Conservation (phyloP, 73 alveolate species). For the Diophrys sp. region DNA sequence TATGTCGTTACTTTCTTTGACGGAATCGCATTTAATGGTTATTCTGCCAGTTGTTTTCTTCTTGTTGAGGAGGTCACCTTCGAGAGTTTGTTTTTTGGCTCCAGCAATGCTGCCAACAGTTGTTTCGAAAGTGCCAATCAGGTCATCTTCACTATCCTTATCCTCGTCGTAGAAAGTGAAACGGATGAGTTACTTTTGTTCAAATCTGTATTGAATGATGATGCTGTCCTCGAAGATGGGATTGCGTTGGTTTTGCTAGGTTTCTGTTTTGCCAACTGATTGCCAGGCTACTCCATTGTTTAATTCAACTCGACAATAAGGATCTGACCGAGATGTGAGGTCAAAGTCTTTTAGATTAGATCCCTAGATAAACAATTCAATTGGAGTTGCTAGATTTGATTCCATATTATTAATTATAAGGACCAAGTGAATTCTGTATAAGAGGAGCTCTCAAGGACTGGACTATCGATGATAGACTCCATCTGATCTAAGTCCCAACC, state of each 20-base stretch:
- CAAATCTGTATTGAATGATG: constrained; percentile 57
- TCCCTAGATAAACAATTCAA: constrained; percentile 63
- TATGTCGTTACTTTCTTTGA: constrained; percentile 42
- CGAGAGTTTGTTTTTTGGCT: constrained; percentile 38
- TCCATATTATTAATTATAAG: background rate
- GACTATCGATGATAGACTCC: background rate
- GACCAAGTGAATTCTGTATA: background rate
- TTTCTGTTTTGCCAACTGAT: constrained; percentile 58
- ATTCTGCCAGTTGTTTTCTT: constrained; percentile 49
- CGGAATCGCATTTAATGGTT: constrained; percentile 55
- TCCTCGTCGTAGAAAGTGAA: constrained; percentile 40
- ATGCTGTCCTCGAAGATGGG: constrained; percentile 67
- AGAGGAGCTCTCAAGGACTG: constrained; percentile 4
- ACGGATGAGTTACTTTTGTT: constrained; percentile 41
- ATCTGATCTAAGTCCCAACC: background rate
- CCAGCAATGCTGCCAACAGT: constrained; percentile 67
- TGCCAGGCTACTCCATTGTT: constrained; percentile 12
- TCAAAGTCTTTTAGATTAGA: constrained; percentile 62
- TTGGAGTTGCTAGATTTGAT: background rate
- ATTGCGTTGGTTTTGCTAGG: constrained; percentile 49
- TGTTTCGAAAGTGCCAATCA: constrained; percentile 55
- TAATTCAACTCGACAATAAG: constrained; percentile 39
- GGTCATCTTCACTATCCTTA: constrained; percentile 39
- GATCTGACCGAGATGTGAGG: constrained; percentile 68
- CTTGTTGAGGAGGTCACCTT: constrained; percentile 34